phyloP scores from a whole-genome alignment of 176 grass and related monocot genomes.

The Zoysia japonica region DNA sequence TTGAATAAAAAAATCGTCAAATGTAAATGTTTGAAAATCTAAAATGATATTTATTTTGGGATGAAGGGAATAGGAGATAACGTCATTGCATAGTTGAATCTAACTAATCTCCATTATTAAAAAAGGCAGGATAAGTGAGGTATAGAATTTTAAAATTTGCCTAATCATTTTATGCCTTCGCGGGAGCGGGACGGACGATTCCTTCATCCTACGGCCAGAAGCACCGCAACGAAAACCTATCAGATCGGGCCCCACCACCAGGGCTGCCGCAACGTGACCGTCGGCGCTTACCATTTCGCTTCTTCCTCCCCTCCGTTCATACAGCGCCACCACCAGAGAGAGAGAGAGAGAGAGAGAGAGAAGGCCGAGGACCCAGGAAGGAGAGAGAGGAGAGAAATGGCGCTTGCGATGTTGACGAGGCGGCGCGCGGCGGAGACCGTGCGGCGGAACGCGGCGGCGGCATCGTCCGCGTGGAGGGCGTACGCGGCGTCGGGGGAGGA shows the following conservation, averaged over 20 bases:
- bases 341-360: not conserved
- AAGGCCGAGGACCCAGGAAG: not conserved
- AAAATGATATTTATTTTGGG: too few species aligned
- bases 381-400: conserved; percentile 36
- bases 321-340: too few species aligned
- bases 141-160: not conserved
- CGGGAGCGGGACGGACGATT: not conserved
- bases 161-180: not conserved
- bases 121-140: not conserved
- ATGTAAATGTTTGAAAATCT: too few species aligned
- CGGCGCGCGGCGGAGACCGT: conserved; percentile 52
- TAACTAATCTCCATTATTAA: too few species aligned
- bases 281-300: conserved; percentile 19
- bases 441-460: conserved; percentile 28
- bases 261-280: not conserved
- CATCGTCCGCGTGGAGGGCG: conserved; percentile 43
- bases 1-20: too few species aligned
- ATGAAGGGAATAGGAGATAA: too few species aligned
- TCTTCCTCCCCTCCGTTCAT: not conserved
- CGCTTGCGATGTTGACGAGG: conserved; percentile 63
- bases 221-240: not conserved
- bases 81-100: too few species aligned
- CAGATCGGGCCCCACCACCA: conserved; percentile 1
- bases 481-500: conserved; percentile 68
- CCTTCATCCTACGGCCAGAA: conserved; percentile 10